Percentiles rank a stretch among this genome's conserved stretches.
phyloP scores from a whole-genome alignment of 139 green algal species.

The Chlamydomonas asymmetrica region DNA sequence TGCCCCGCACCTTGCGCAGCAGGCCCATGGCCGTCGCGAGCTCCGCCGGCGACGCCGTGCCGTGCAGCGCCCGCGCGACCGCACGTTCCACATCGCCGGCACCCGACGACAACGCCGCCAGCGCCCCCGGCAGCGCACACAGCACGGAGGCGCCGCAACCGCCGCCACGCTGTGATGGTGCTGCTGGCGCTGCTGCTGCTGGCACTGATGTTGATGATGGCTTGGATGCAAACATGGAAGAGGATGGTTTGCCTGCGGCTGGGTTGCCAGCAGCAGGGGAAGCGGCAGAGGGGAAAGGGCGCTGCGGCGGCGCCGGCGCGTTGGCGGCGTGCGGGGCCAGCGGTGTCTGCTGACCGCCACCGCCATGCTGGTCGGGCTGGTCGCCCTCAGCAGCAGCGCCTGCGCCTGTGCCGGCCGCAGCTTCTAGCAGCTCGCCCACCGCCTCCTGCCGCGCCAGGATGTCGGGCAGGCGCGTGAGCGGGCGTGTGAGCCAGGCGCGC shows the following conservation, averaged over 20 bases:
- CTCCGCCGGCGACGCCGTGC: slow-evolving; percentile 77
- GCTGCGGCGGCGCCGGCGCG: too few relatives aligned
- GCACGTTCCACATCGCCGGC: slow-evolving; percentile 75
- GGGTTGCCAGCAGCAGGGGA: too few relatives aligned
- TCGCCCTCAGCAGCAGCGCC: too few relatives aligned
- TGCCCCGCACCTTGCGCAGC: slow-evolving; percentile 30
- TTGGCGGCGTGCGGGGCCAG: too few relatives aligned
- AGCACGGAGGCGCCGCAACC: too few relatives aligned
- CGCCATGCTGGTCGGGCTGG: not conserved
- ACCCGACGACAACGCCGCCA: not conserved
- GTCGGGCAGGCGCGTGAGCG: slow-evolving; percentile 43
- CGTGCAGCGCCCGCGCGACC: slow-evolving; percentile 72
- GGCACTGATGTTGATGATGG: too few relatives aligned
- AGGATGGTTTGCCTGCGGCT: too few relatives aligned
- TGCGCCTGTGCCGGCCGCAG: not conserved
- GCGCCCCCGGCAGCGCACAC: not conserved
- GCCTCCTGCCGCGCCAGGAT: slow-evolving; percentile 75
- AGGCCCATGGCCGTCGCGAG: slow-evolving; percentile 52
- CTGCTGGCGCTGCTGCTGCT: too few relatives aligned
- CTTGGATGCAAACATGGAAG: too few relatives aligned
- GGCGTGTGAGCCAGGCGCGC: slow-evolving; percentile 73
- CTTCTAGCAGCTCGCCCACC: slow-evolving; percentile 69
- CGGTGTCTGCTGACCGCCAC: too few relatives aligned
- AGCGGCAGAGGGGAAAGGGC: too few relatives aligned
- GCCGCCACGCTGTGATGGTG: too few relatives aligned